Evolutionary conservation across 345 rosid genomes (phyloP), one percentile per base, ranked within the genome.

Genomic region (Sonneratia alba): DNA sequence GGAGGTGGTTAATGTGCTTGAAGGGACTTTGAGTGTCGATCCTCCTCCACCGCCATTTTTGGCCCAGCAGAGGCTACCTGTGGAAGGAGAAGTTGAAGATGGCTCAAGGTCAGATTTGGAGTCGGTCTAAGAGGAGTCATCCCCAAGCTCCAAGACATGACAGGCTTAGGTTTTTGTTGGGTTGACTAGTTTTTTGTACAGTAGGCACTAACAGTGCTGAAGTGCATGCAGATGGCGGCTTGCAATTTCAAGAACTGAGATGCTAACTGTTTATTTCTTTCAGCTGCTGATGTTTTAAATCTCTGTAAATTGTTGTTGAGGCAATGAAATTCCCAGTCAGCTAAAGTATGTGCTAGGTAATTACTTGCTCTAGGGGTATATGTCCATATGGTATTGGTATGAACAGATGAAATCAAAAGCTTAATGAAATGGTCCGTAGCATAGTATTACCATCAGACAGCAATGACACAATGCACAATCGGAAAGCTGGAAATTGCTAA

Each of bases 1-100:
- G 0, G 96, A 92, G 87, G 91, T 85, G n/a, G 85, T 90, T 64
- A 88, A 86, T 79, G 95, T 90, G 64, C 70, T 92, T 72, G 96
- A 90, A 75, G 98, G 98, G 7, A 83, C 89, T 53, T 63, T 87
- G 82, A 71, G 83, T 0, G 96, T 88, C 32, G 98, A 92, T 80
- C 87, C 88, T 14, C 85, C 96, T 0, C 96, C 96, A 1, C 83
- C 87, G 11, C 92, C 92, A 36, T 88, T 83, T 72, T 70, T 40
- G 43, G 65, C 76, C 68, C 70, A 55, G 61, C 70, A 59, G 64
- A 82, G 74, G 63, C 78, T 79, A 42, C 34, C 51, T 45, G 77
- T 66, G 64, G 84, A 73, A 48, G 85, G 74, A 13, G 42, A 65
- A 65, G 42, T 1, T 5, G 68, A 19, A 13, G 22, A 16, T 2